phyloP scores from a whole-genome alignment of 2,329 filamentous ascomycete genomes.

The Colletotrichum sp. region DNA sequence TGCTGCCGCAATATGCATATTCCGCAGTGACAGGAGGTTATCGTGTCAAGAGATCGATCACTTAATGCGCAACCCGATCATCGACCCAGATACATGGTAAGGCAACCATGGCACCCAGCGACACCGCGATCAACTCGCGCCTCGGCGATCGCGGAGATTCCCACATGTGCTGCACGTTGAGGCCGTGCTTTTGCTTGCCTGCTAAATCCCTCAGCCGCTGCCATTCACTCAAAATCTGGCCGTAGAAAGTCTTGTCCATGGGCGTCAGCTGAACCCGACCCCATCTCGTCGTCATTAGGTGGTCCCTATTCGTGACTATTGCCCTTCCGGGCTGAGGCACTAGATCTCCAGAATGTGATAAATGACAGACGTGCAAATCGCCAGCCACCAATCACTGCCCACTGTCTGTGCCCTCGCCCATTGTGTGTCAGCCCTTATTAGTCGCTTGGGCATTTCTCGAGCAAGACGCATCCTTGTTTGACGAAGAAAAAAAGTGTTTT shows the following conservation, averaged over 20 bases:
- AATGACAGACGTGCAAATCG: background rate
- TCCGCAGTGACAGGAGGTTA: background rate
- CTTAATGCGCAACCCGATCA: background rate
- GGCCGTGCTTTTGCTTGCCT: background rate
- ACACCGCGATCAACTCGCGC: background rate
- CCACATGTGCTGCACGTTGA: slow-evolving; percentile 3
- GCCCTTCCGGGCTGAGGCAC: slow-evolving; percentile 6
- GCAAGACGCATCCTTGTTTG: background rate
- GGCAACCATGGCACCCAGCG: background rate
- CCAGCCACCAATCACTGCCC: background rate
- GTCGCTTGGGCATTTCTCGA: background rate
- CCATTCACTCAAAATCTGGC: background rate
- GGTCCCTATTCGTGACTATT: slow-evolving; percentile 8
- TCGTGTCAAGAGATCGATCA: background rate
- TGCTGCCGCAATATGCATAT: background rate
- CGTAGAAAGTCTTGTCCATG: background rate
- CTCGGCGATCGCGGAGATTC: slow-evolving; percentile 7
- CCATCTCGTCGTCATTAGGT: background rate
- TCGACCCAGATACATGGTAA: slow-evolving; percentile 13
- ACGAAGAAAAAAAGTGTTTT: background rate
- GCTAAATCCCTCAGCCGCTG: slow-evolving; percentile 9
- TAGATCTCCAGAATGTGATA: slow-evolving; percentile 13
- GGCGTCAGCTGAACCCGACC: background rate
- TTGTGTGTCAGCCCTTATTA: background rate
- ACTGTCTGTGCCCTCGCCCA: background rate